A percentile compares a stretch with the other conserved stretches of the same genome.
phyloP scores from a whole-genome alignment of 257 asterid genomes.

The Nyctanthes arbortristis region DNA sequence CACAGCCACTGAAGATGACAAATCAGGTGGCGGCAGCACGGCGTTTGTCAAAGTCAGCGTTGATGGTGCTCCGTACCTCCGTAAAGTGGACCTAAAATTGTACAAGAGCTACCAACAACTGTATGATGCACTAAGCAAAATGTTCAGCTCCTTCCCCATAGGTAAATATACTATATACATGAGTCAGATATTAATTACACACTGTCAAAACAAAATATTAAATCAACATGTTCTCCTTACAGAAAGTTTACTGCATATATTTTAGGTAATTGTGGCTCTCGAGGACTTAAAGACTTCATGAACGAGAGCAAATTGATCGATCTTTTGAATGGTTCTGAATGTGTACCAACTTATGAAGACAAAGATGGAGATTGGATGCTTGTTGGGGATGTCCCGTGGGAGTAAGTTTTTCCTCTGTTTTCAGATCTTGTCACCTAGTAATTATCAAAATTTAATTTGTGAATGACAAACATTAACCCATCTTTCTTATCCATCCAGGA shows the following conservation, averaged over 20 bases:
- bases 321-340: constrained; percentile 57
- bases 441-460: neutral
- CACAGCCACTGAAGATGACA: constrained; percentile 28
- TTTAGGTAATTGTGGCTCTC: constrained; percentile 44
- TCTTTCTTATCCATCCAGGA: constrained; percentile 10
- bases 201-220: neutral
- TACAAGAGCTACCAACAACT: constrained; percentile 50
- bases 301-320: constrained; percentile 57
- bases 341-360: constrained; percentile 50
- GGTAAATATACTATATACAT: constrained; percentile 43
- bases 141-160: constrained; percentile 55
- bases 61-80: constrained; percentile 59
- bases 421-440: too few species aligned
- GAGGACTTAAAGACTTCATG: constrained; percentile 48
- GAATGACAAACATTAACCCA: neutral
- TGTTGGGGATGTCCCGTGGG: constrained; percentile 51
- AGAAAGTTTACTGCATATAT: neutral
- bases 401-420: constrained; percentile 32
- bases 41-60: constrained; percentile 54
- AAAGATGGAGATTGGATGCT: constrained; percentile 47
- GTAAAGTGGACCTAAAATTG: constrained; percentile 58
- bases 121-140: constrained; percentile 49
- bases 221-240: neutral
- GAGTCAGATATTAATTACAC: neutral
- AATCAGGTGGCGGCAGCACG: constrained; percentile 28